phyloP scores from a whole-genome alignment of 805 yeast species.

The Kluyveromyces dobzhanskii region DNA sequence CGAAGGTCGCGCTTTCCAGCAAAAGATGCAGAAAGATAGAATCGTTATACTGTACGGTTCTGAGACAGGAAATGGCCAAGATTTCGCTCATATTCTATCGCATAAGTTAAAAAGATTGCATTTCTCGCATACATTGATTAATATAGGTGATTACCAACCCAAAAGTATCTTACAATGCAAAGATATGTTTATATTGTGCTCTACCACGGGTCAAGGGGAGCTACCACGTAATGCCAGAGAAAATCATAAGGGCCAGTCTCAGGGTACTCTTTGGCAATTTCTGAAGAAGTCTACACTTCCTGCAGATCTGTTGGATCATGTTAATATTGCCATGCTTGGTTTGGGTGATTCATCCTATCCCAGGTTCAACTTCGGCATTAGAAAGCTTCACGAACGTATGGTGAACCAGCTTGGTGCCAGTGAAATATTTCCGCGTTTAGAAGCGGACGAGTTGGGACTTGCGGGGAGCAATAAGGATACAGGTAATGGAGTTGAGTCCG shows the following conservation, averaged over 20 bases:
- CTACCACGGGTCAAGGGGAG: constrained; percentile 96
- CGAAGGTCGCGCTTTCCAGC: no score
- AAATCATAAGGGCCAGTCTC: constrained; percentile 10
- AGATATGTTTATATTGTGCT: constrained; percentile 42
- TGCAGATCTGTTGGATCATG: constrained; percentile 48
- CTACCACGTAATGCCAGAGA: constrained; percentile 68
- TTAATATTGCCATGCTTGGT: constrained; percentile 70
- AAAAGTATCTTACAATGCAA: constrained; percentile 44
- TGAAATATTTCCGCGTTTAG: constrained; percentile 67
- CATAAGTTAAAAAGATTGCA: constrained; percentile 46
- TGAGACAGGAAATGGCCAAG: constrained; percentile 88
- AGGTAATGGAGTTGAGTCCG: constrained; percentile 51
- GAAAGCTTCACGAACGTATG: constrained; percentile 71
- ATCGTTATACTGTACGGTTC: constrained; percentile 76
- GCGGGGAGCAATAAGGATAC: constrained; percentile 43
- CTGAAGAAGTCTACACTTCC: constrained; percentile 62
- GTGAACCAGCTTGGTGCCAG: constrained; percentile 68
- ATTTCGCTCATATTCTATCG: constrained; percentile 61
- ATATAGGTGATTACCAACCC: constrained; percentile 55
- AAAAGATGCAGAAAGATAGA: constrained; percentile 12
- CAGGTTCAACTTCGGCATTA: constrained; percentile 78
- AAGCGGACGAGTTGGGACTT: constrained; percentile 78
- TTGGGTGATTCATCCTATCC: constrained; percentile 92
- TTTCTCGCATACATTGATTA: constrained; percentile 38
- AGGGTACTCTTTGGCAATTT: constrained; percentile 53